Evolutionary conservation across 192 early-diverging fungal genomes (phyloP), one percentile per base, ranked within the genome.

Genomic region (Dissophora ornata): DNA sequence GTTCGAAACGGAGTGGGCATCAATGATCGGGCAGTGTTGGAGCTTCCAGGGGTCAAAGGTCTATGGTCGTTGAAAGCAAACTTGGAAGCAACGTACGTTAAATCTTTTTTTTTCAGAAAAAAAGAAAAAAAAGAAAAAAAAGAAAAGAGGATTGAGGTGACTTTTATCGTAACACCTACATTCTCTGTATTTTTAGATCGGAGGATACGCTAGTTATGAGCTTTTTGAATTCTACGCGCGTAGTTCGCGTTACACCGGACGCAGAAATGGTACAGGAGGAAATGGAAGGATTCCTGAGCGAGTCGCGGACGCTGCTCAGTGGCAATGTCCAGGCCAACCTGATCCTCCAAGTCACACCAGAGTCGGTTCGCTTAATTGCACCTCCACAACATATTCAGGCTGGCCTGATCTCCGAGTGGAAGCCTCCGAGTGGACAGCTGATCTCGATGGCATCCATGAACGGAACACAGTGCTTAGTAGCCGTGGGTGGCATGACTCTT

Each of bases 1-100:
- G 90, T 99, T 40, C 85, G 92, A 46, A 95, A 93, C 73, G 96
- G 97, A 13, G 86, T 99, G 41, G 94, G 93, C 11, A 89, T 99
- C 26, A 85, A 87, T n/a, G 84, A 87, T 24, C 63, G 89, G 22
- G 88, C 83, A 2, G 61, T 71, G 1, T 28, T 93, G 25, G 81
- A 85, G 15, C 81, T 94, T 18, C 73, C 67, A 9, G 93, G 93
- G n/a, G 67, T 96, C 11, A 83, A 84, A 57, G 85, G 87, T 7
- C 68, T 95, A 0, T 97, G 94, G 94, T 84, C 91, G 26, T 65
- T 94, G 18, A 71, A 77, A 3, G 58, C 86, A n/a, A 57, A 58
- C 0, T 74, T 82, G 18, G 83, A 81, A 4, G 60, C 83, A 30
- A 52, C 49, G 88, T 89, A 70, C 51, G 80, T 57, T n/a, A n/a